Percentiles rank a stretch among this genome's conserved stretches.
These are phyloP conservation scores for Saturnispora dispora DNA, from an alignment of 805 yeast species.

Conservation along the genomic window DNA sequence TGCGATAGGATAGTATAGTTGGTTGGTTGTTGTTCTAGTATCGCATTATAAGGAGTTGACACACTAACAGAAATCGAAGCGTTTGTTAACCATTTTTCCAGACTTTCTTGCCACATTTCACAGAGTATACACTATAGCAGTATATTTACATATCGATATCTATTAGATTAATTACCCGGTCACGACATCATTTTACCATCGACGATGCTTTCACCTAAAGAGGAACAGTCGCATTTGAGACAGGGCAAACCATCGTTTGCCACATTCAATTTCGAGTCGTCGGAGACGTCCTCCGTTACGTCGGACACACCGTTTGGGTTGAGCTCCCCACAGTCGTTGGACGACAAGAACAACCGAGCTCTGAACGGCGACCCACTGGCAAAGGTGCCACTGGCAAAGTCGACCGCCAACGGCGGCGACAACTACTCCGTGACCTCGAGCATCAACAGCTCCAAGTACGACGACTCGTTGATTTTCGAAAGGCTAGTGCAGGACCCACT, in stretches of 20 bases:
- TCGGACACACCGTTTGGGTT: not conserved
- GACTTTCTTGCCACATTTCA: not conserved
- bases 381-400: not conserved
- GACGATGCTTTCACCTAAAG: constrained; percentile 1
- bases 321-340: not conserved
- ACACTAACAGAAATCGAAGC: no score
- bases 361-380: not conserved
- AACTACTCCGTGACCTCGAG: constrained; percentile 10
- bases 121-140: not conserved
- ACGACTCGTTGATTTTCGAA: constrained; percentile 50
- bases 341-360: not conserved
- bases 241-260: not conserved
- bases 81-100: not conserved
- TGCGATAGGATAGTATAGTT: not conserved
- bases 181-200: no score
- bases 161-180: not conserved
- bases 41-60: not conserved
- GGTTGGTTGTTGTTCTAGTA: not conserved
- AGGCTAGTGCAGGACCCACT: constrained; percentile 56
- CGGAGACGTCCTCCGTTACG: not conserved
- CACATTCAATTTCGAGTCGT: not conserved
- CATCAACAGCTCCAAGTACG: constrained; percentile 12
- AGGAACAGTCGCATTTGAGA: not conserved
- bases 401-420: constrained; percentile 5
- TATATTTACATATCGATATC: not conserved